These are phyloP conservation scores for Candida endomychidarum DNA, from an alignment of 805 yeast genomes.

Conservation along the genomic window DNA sequence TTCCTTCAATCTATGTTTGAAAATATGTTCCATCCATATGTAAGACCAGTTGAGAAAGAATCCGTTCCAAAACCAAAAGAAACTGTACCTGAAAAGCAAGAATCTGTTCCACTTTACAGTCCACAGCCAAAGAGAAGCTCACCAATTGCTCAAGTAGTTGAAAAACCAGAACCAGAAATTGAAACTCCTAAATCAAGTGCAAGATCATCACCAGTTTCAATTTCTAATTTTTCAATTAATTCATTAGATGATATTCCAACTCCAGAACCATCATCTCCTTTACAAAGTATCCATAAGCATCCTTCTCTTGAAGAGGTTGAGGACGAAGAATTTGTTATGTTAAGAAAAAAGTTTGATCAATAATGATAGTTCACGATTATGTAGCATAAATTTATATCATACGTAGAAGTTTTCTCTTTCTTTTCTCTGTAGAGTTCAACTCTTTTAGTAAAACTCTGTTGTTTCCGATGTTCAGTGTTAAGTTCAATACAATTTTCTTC, in stretches of 20 bases:
- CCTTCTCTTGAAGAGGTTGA: slow-evolving; percentile 35
- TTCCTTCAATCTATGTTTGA: slow-evolving; percentile 24
- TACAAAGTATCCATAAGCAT: slow-evolving; percentile 20
- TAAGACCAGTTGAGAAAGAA: slow-evolving; percentile 6
- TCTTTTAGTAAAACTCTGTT: too few species aligned
- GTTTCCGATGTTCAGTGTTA: too few species aligned
- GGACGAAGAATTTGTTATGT: slow-evolving; percentile 39
- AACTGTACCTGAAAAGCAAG: slow-evolving; percentile 1
- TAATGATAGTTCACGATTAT: slow-evolving; percentile 8
- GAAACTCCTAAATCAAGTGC: slow-evolving; percentile 13
- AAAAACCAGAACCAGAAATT: slow-evolving; percentile 11
- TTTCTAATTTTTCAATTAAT: slow-evolving; percentile 3
- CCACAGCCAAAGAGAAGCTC: slow-evolving; percentile 10
- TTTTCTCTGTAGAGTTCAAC: too few species aligned
- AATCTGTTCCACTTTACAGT: not conserved
- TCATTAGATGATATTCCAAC: slow-evolving; percentile 12
- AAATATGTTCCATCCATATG: slow-evolving; percentile 12
- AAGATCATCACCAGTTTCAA: slow-evolving; percentile 14
- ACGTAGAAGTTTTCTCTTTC: not conserved
- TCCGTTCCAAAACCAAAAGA: slow-evolving; percentile 1
- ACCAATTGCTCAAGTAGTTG: slow-evolving; percentile 15
- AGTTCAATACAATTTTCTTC: not conserved
- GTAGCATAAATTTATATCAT: not conserved
- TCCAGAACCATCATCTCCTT: slow-evolving; percentile 13
- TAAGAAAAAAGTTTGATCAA: slow-evolving; percentile 38